Evolutionary conservation across 1,139 yeast species (phyloP), one percentile per base, ranked within the genome.

Genomic region (Yueomyces sp.): DNA sequence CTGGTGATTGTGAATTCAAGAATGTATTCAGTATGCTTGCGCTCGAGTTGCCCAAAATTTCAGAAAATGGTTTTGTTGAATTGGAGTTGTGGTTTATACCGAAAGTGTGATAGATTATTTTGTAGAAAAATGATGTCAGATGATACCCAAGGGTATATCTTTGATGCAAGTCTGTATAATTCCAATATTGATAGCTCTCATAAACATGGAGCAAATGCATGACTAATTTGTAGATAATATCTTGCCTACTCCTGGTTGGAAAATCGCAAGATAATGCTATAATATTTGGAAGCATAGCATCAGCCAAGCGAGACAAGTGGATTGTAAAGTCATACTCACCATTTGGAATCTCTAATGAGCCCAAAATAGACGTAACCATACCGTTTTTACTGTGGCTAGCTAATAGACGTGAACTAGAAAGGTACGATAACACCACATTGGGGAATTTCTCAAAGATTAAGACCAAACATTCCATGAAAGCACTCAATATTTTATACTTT

Each of bases 161-260:
- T 54, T 86, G 85, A 40, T 66, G 60, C 1, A 75, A 65, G 28
- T 70, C 61, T 32, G 67, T 64, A 57, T 78, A 86, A 46, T 76
- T 72, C 80, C 95, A 85, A 53, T 73, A 76, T 4, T 72, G 65
- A 54, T 80, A 83, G 49, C 85, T 78, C 54, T 86, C 95, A 61
- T 80, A 85, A 0, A 85, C 73, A 42, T 72, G 73, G 25, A 84
- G 62, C 43, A 79, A 65, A 57, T 81, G 85, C 6, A 66, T 60
- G 1, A 74, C 65, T 42, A 85, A 64, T 46, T 73, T 73, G n/a
- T 69, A 64, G 36, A 86, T 56, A 3, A 84, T 76, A 25, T 68
- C 72, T 3, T 72, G 62, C 52, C 78, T 80, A 55, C 76, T 62
- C 54, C 71, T 57, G 39, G 64, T 38, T 51, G 78, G 59, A 47